Conservation (phyloP, 805 yeast species). For the Wickerhamomyces sydowiorum region DNA sequence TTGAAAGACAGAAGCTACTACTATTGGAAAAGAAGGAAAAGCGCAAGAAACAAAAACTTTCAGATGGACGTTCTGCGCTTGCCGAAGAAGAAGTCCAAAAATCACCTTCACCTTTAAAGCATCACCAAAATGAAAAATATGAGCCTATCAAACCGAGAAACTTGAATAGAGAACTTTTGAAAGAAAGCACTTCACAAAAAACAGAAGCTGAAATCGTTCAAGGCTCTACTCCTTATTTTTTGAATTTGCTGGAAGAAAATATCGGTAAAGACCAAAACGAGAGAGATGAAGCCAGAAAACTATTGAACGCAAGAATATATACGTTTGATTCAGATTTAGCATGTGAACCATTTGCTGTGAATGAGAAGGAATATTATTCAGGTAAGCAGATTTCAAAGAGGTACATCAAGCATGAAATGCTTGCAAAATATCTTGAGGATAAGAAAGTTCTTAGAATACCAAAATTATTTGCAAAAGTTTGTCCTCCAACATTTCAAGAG, state of each 20-base stretch:
- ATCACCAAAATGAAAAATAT: not conserved
- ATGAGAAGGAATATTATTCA: constrained; percentile 43
- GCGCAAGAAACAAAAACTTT: not conserved
- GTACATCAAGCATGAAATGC: constrained; percentile 33
- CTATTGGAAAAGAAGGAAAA: constrained; percentile 13
- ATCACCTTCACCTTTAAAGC: not conserved
- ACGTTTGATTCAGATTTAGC: constrained; percentile 28
- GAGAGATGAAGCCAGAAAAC: constrained; percentile 15
- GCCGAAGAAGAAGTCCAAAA: not conserved
- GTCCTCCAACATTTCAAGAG: constrained; percentile 62
- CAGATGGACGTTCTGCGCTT: too few relatives aligned
- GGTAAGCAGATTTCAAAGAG: constrained; percentile 38
- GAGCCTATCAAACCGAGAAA: not conserved
- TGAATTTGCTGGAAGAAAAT: constrained; percentile 23
- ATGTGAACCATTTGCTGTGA: constrained; percentile 25
- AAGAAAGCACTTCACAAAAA: not conserved
- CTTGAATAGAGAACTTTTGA: not conserved
- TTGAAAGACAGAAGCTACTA: constrained; percentile 22
- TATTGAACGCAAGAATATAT: constrained; percentile 32
- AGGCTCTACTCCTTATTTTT: constrained; percentile 26
- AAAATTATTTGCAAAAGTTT: constrained; percentile 56
- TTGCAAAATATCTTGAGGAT: constrained; percentile 37
- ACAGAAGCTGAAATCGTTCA: not conserved
- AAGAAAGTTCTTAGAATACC: constrained; percentile 53
- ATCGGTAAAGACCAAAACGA: constrained; percentile 11